phyloP scores from a whole-genome alignment of 2,329 filamentous ascomycete species.

The Aspergillus sp. region DNA sequence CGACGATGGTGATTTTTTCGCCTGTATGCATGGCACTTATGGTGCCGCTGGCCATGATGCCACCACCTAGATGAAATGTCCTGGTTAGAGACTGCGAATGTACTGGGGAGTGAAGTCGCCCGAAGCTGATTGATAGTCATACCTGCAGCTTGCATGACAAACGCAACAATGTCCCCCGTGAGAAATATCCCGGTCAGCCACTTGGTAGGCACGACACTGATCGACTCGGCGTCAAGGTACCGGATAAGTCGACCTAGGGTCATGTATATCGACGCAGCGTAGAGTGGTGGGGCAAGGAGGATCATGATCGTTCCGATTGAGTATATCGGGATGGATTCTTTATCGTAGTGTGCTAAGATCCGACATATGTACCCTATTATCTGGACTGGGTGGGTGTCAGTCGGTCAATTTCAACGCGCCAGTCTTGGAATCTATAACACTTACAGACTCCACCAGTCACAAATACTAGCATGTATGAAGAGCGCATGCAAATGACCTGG shows the following conservation, averaged over 20 bases:
- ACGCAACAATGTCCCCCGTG: not conserved
- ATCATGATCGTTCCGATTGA: not conserved
- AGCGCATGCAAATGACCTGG: conserved; percentile 1
- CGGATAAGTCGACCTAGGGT: not conserved
- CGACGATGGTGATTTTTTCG: conserved; percentile 20
- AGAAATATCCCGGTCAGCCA: not conserved
- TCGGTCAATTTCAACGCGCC: not conserved
- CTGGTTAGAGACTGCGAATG: not conserved
- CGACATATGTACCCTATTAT: not conserved
- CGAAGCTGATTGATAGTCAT: not conserved
- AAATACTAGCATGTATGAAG: not conserved
- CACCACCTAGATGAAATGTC: not conserved
- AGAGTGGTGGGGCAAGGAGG: not conserved
- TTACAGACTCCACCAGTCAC: conserved; percentile 1
- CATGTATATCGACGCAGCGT: not conserved
- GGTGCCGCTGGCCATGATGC: conserved; percentile 1
- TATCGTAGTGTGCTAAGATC: not conserved
- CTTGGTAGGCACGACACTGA: not conserved
- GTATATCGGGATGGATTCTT: not conserved
- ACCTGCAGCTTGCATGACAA: not conserved
- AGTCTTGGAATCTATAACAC: not conserved
- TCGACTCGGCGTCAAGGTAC: not conserved
- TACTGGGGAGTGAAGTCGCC: not conserved
- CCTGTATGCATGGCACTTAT: conserved; percentile 10
- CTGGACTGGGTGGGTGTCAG: not conserved